Evolutionary conservation across 2,329 filamentous ascomycete species (phyloP).

Genomic region (Fusarium veterinarium): DNA sequence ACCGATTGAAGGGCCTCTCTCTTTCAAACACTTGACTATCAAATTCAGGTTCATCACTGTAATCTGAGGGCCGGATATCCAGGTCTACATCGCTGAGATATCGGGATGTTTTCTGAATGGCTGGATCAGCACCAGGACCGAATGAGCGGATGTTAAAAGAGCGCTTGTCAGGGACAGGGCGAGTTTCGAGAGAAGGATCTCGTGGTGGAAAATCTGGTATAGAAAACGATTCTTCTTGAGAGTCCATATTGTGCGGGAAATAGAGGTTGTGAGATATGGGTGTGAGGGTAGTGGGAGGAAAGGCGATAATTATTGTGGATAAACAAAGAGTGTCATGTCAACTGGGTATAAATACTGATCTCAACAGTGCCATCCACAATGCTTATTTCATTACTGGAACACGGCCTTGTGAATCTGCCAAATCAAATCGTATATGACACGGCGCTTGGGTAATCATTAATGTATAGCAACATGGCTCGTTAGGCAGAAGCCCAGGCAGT

Average conservation of each 20-base stretch:
- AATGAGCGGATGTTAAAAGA: slow-evolving; percentile 10
- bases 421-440: neutral
- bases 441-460: neutral
- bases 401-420: neutral
- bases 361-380: neutral
- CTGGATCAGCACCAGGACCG: slow-evolving; percentile 14
- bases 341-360: neutral
- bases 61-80: slow-evolving; percentile 13
- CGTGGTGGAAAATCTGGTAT: neutral
- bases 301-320: neutral
- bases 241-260: neutral
- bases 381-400: neutral
- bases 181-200: slow-evolving; percentile 9
- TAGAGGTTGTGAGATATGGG: too few species aligned
- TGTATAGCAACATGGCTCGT: neutral
- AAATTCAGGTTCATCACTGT: slow-evolving; percentile 5
- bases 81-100: slow-evolving; percentile 20
- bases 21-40: slow-evolving; percentile 23
- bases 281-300: neutral
- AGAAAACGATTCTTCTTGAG: neutral
- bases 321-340: neutral
- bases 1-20: slow-evolving; percentile 7
- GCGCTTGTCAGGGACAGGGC: slow-evolving; percentile 12
- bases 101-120: slow-evolving; percentile 7
- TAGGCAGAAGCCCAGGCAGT: slow-evolving; percentile 21